Percentiles rank a stretch among this genome's conserved stretches.
Evolutionary conservation across 202 grass and related monocot genomes (phyloP).

Genomic region (Carex arenaria): DNA sequence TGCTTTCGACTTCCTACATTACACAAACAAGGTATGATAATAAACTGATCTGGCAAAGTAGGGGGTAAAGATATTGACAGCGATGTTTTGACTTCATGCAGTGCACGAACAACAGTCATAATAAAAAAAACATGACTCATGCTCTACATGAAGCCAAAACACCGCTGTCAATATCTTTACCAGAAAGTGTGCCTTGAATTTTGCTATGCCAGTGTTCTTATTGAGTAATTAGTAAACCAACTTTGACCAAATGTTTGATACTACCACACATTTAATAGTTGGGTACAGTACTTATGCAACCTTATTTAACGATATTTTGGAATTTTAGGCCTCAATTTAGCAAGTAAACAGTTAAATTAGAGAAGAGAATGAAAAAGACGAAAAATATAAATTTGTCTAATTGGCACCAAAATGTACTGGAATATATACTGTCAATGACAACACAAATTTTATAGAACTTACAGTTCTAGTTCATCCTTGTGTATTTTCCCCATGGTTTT

Average conservation of each 20-base stretch:
- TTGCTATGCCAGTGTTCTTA: not conserved
- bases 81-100: no score
- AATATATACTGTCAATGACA: not conserved
- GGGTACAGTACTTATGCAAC: not conserved
- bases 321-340: not conserved
- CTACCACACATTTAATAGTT: not conserved
- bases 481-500: not conserved
- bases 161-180: no score
- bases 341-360: not conserved
- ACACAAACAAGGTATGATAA: not conserved
- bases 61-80: no score
- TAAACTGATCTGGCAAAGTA: not conserved
- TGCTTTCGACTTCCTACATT: slow-evolving; percentile 14
- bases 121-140: no score
- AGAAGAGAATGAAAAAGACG: not conserved
- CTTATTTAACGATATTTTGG: not conserved
- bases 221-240: not conserved
- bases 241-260: not conserved
- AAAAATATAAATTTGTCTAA: not conserved
- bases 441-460: not conserved
- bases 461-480: slow-evolving; percentile 5
- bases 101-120: no score
- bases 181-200: not conserved
- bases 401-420: not conserved
- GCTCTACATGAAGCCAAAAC: no score